Evolutionary conservation across 768 basidiomycete species (phyloP), one percentile per base, ranked within the genome.

Genomic region (Ephemerocybe angulata): DNA sequence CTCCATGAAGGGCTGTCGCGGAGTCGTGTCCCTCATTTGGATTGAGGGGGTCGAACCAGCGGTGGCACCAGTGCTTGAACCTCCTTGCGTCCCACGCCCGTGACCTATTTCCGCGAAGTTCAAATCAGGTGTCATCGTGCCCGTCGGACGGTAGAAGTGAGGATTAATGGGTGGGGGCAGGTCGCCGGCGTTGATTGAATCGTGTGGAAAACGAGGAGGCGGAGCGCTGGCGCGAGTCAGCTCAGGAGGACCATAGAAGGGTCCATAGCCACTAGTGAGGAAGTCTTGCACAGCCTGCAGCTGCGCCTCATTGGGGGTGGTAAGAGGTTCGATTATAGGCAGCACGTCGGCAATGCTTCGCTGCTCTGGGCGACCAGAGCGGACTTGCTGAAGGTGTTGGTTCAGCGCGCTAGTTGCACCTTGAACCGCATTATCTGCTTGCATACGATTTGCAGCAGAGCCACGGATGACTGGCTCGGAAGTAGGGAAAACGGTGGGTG

Each of bases 61-160:
- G 28, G 64, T 53, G 17, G 59, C 54, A 40, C 60, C 55, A 24
- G 63, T 42, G n/a, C n/a, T n/a, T n/a, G n/a, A n/a, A n/a, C n/a
- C n/a, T 13, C 56, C 61, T 51, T 70, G 64, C 19, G 77, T 70
- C 4, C 86, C 86, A 27, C 85, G 77, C 3, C 86, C 87, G 63
- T 88, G 87, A 2, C 86, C 87, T 56, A 88, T 85, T 65, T 91
- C 89, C 4, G 88, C 86, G 58, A 79, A 88, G 60, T 86, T 78
- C 49, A 88, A 76, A 61, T 90, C 88, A 22, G 87, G 88, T 15
- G 87, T 90, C 65, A 84, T 68, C 17, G 81, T 78, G 40, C 86
- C 85, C 56, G 77, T 76, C 59, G 73, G 73, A 50, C 74, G 67
- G 37, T 76, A 71, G n/a, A 71, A 52, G 8, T 12, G 21, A 1